Evolutionary conservation across 345 rosid species (phyloP), one percentile per base, ranked within the genome.

Genomic region (Eucalyptus leucophloia): DNA sequence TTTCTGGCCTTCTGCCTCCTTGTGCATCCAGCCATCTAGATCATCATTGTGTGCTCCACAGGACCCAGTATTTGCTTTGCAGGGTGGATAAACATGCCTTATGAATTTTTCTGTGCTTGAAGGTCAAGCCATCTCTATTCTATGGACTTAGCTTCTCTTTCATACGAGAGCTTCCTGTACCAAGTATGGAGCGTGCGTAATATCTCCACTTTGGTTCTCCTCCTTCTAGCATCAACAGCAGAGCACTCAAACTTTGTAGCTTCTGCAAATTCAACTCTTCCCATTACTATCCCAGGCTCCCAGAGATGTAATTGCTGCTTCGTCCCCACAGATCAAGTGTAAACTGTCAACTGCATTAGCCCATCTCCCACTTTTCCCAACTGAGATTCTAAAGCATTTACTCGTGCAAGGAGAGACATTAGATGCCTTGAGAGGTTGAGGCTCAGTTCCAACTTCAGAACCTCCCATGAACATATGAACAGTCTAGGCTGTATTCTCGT

Each of bases 1-100:
- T 88, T 93, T 96, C 92, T 96, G 99, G 90, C 96, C 96, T 88
- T 95, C 95, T 13, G 95, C 94, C 67, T 93, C 93, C 91, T 92
- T 93, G 69, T 89, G 93, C 92, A 92, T 90, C 90, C 94, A 92
- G 65, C 88, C 92, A 51, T 93, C 96, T 80, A 94, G 90, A 13
- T 92, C 89, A 89, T 96, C 95, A 42, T 92, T 95, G 80, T 96
- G 94, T 15, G 95, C 96, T 40, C 96, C 97, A 5, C 94, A 37
- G 93, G 12, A 89, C 99, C 99, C 62, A 96, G 62, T 47, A 95
- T 93, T 34, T 89, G 93, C 58, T 88, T 89, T 49, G 94, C 93
- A 2, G 62, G 56, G 90, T 93, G 94, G 47, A 94, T 89, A 87
- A 60, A 93, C 87, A 93, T 92, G 28, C 86, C 86, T 92, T 91